Evolutionary conservation across 345 rosid genomes (phyloP).

Genomic region (Eucalyptus regnans): DNA sequence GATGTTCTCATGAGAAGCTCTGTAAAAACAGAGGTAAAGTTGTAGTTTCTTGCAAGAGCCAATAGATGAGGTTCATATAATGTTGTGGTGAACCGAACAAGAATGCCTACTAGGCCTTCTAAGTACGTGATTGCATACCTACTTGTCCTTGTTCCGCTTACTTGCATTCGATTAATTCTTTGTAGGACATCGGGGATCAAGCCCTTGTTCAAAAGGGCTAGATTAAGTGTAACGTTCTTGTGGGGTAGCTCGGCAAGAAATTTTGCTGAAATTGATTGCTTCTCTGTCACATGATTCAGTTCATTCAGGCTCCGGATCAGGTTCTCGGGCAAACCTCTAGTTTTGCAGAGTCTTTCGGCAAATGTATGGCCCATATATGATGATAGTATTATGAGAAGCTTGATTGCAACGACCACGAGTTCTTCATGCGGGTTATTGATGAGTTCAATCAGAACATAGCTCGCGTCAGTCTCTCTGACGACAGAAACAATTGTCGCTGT

Average conservation of each 20-base stretch:
- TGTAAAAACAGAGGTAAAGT: constrained; percentile 56
- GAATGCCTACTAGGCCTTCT: constrained; percentile 74
- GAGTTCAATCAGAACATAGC: constrained; percentile 55
- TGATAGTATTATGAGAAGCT: constrained; percentile 50
- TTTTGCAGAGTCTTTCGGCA: constrained; percentile 65
- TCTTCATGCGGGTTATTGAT: constrained; percentile 68
- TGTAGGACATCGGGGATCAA: constrained; percentile 44
- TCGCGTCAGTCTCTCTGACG: constrained; percentile 59
- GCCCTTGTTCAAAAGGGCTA: constrained; percentile 43
- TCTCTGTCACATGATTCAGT: constrained; percentile 46
- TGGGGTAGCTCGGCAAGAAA: constrained; percentile 79
- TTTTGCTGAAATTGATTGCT: constrained; percentile 60
- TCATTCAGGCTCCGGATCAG: constrained; percentile 29
- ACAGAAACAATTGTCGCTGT: constrained; percentile 39
- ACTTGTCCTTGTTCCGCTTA: constrained; percentile 45
- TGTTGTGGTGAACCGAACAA: constrained; percentile 82
- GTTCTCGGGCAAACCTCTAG: constrained; percentile 66
- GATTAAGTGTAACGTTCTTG: constrained; percentile 62
- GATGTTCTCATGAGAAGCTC: constrained; percentile 69
- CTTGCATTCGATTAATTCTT: constrained; percentile 39
- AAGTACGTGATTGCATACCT: constrained; percentile 56
- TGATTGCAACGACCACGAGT: constrained; percentile 52
- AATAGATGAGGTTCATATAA: constrained; percentile 59
- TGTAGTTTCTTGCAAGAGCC: constrained; percentile 50
- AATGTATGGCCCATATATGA: constrained; percentile 59